Percentiles rank a stretch among this genome's conserved stretches.
Evolutionary conservation across 352 stramenopile genomes (phyloP).

Genomic region (Thraustochytrium sp.): DNA sequence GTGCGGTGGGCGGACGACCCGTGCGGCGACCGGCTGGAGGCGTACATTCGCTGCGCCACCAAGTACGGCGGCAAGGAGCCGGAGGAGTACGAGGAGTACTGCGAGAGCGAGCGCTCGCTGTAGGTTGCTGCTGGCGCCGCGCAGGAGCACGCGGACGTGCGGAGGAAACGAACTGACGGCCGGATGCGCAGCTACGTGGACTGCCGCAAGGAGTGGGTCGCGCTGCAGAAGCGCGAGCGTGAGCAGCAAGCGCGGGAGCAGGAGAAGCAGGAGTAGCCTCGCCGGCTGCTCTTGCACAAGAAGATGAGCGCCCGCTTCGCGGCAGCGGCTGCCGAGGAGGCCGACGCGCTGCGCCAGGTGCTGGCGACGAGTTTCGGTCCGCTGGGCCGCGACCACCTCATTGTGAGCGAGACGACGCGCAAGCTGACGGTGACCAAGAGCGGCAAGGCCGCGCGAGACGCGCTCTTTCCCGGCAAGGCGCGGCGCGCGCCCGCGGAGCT

Average conservation of each 20-base stretch:
- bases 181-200: constrained; percentile 19
- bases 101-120: background rate
- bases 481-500: background rate
- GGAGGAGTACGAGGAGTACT: constrained; percentile 41
- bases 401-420: background rate
- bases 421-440: background rate
- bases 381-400: constrained; percentile 8
- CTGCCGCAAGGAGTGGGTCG: constrained; percentile 37
- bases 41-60: background rate
- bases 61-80: constrained; percentile 6
- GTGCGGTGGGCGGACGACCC: background rate
- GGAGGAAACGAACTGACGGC: background rate
- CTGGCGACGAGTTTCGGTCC: constrained; percentile 5
- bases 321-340: background rate
- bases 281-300: background rate
- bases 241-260: background rate
- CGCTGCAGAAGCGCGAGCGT: background rate
- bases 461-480: background rate
- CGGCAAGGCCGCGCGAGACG: background rate
- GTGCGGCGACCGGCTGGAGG: background rate
- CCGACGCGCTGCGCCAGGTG: background rate
- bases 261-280: background rate
- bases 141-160: background rate
- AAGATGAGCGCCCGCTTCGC: background rate
- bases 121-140: background rate